Evolutionary conservation across 345 rosid species (phyloP).

Genomic region (Hirschfeldia incana): DNA sequence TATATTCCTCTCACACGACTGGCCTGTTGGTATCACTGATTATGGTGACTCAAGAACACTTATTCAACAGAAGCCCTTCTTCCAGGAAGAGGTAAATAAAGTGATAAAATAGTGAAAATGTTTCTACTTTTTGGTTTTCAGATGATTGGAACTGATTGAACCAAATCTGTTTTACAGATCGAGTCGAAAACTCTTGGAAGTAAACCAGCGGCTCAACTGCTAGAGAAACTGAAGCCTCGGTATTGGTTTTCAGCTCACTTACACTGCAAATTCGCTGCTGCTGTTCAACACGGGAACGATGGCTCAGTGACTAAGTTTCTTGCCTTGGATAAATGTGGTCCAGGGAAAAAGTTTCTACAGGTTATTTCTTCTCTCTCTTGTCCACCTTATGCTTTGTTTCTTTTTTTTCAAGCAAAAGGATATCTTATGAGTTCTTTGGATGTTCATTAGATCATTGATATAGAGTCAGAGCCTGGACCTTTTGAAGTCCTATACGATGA

Average conservation of each 20-base stretch:
- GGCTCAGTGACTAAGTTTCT: constrained; percentile 80
- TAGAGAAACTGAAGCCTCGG: constrained; percentile 69
- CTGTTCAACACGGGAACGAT: constrained; percentile 74
- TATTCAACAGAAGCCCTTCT: constrained; percentile 55
- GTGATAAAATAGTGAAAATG: background rate
- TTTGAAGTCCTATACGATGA: constrained; percentile 75
- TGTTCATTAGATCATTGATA: constrained; percentile 62
- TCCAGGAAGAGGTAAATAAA: constrained; percentile 62
- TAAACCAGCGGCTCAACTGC: constrained; percentile 80
- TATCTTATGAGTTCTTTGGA: constrained; percentile 28
- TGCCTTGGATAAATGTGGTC: constrained; percentile 86
- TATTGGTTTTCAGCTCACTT: constrained; percentile 98
- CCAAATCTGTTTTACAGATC: constrained; percentile 46
- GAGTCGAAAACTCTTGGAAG: constrained; percentile 71
- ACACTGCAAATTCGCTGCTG: constrained; percentile 87
- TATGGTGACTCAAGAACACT: constrained; percentile 69
- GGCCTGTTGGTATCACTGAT: constrained; percentile 93
- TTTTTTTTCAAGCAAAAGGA: constrained; percentile 13
- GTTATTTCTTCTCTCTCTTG: constrained; percentile 34
- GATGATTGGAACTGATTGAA: background rate
- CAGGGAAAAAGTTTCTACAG: constrained; percentile 75
- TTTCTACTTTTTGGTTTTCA: background rate
- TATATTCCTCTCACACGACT: constrained; percentile 92
- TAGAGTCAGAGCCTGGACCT: constrained; percentile 82
- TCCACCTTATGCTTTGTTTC: constrained; percentile 6